Base-by-base conservation (phyloP, 1,284 basidiomycete genomes). In the Crepidotus sp. region DNA sequence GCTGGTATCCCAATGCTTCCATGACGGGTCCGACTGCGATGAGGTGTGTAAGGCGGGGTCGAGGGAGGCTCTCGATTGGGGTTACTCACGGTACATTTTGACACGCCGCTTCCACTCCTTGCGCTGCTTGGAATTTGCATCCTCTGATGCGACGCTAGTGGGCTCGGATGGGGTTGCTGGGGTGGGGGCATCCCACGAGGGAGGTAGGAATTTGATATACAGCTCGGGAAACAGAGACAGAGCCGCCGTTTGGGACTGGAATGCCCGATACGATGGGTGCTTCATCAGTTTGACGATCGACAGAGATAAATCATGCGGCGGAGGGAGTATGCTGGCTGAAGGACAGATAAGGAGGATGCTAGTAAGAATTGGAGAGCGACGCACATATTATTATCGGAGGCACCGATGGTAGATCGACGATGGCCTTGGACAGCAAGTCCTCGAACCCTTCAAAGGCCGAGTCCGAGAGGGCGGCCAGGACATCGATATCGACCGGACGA, bases 31-130 rank as follows among this genome's bases (percentile, higher is more conserved):
- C 80, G 49, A 89, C 86, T 89, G 50, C 21, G 6, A 27, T 58
- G 9, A 61, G 52, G 34, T 10, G 11, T 38, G 15, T 43, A 14
- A 49, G 34, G 35, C 44, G 30, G 15, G 22, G 36, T 36, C 22
- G 41, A 37, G 48, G 11, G 22, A 40, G 24, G 49, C 19, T 35
- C 17, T 42, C 8, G 36, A 33, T 35, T n/a, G n/a, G n/a, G n/a
- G n/a, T n/a, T 24, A 83, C 88, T 65, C 60, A 93, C 89, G 67
- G 65, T 89, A 94, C 77, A 92, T 87, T 70, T 88, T 90, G 60
- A 92, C 74, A 37, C 87, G 73, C 39, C 82, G 71, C 62, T 84
- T 87, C 80, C 76, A 85, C 61, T 87, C 88, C 59, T 70, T 77
- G 59, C 68, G 71, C 54, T 77, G 71, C 56, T 75, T 73, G 32